Conservation (phyloP, 106 monocot species). For the Cymbidium sinense region DNA sequence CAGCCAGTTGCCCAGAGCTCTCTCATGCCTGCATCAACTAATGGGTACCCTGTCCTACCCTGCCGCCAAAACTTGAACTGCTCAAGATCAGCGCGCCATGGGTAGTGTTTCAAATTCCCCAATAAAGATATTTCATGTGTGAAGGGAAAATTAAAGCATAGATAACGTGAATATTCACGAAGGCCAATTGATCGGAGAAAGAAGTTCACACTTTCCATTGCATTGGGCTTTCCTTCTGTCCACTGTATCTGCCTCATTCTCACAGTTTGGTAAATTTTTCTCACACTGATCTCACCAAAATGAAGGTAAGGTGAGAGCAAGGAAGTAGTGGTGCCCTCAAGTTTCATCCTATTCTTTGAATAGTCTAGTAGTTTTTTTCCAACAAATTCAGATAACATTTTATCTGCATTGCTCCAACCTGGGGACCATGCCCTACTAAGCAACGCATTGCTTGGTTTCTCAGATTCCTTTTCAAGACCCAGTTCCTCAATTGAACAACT, state of each 20-base stretch:
- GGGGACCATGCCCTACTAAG: conserved; percentile 81
- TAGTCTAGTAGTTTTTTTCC: conserved; percentile 38
- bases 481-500: conserved; percentile 68
- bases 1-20: conserved; percentile 97
- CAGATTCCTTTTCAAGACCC: conserved; percentile 69
- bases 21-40: conserved; percentile 95
- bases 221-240: conserved; percentile 41
- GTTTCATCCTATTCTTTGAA: conserved; percentile 51
- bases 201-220: conserved; percentile 55
- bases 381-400: conserved; percentile 53
- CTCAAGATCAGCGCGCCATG: conserved; percentile 58
- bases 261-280: conserved; percentile 57
- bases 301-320: conserved; percentile 86
- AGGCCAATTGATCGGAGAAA: conserved; percentile 75
- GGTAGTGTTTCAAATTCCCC: conserved; percentile 68
- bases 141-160: conserved; percentile 93
- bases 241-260: conserved; percentile 71
- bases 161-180: conserved; percentile 87
- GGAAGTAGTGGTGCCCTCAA: conserved; percentile 60
- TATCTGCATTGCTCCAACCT: conserved; percentile 81
- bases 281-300: conserved; percentile 82
- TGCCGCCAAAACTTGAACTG: conserved; percentile 80
- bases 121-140: conserved; percentile 70
- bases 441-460: conserved; percentile 80
- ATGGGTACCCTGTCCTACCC: conserved; percentile 81